Base-by-base conservation (phyloP, 345 rosid species). In the Carallia brachiata region DNA sequence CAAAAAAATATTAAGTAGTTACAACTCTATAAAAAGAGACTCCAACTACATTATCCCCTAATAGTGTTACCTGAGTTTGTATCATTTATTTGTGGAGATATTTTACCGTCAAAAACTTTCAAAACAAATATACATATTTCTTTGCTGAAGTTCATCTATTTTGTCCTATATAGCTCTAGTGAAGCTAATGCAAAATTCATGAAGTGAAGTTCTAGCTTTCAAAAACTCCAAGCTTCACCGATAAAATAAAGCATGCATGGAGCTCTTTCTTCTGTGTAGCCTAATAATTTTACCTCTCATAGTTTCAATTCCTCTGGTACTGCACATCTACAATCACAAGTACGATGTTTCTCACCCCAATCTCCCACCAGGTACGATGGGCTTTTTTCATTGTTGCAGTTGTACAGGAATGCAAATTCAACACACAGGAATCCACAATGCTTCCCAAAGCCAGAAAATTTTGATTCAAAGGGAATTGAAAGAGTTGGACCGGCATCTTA, bases 331-430 rank as follows among this genome's bases (percentile, higher is more conserved):
- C 60, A 23, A 9, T 4, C 58, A 54, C 30, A 54, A 8, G 10
- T 54, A n/a, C 19, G 0, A 16, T 27, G 40, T 31, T 47, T 65
- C 68, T 65, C 55, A 65, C 28, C 19, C n/a, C 2, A 52, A 39
- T 18, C 67, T 61, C 23, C 77, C 67, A n/a, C 71, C 71, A 5
- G 67, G 77, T 9, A 67, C 36, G 4, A 52, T 19, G 28, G 71
- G 71, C 36, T 61, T 59, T 37, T 37, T 5, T 37, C 7, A 37
- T 37, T 6, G 7, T 37, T 37, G 40, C 40, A 37, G 40, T 37
- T 37, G 40, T 5, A 37, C 6, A 5, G 40, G 40, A 37, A 37
- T 5, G 40, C 6, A 37, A 37, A 37, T 6, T 0, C 40, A 37
- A 37, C 40, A 6, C n/a, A 37, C 6, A 37, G 40, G 40, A 52